Base-by-base conservation (phyloP, 345 rosid genomes). In the Eucalyptus guilfoylei region DNA sequence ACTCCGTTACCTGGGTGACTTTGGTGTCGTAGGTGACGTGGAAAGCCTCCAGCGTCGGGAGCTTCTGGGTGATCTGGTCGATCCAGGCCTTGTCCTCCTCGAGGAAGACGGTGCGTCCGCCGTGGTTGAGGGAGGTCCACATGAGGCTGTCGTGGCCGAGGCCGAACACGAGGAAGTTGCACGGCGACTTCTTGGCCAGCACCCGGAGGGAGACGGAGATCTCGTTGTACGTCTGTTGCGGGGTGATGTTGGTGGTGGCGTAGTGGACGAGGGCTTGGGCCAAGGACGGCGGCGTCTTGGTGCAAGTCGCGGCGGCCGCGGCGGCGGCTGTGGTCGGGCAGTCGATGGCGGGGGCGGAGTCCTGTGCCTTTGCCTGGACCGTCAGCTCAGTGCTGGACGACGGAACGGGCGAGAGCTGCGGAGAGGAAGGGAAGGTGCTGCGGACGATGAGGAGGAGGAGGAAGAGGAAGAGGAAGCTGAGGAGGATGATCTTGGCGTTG, bases 71-170 rank as follows among this genome's bases (percentile, higher is more conserved):
- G 90, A 96, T 93, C 55, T 94, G 96, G 17, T 88, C 90, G 80
- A 97, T 96, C 99, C 99, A 97, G 2, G 92, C 90, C 90, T 94
- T 92, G 91, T 97, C 97, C 90, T 97, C 98, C 28, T 97, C 99
- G 5, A 97, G 95, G 89, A 97, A 97, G 4, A 96, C 91, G 1
- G 99, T 97, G 58, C 99, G 93, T 62, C 99, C 99, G 2, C 99
- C 97, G 42, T 94, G 92, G 88, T 97, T 97, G 83, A 97, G 95
- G 1, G 97, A 88, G 14, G 94, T 85, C 99, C 99, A 97, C 99
- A 96, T 96, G 32, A 96, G 95, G 92, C 99, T 97, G 91, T 96
- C 99, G 88, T 94, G 94, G 49, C 99, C 99, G 0, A 97, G 92
- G 81, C 99, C 99, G 50, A 96, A 96, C 45, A 97, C 96, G 5